Percentiles rank a stretch among this genome's conserved stretches.
Evolutionary conservation across 106 monocot genomes (phyloP).

Genomic region (Phalaenopsis aphrodite): DNA sequence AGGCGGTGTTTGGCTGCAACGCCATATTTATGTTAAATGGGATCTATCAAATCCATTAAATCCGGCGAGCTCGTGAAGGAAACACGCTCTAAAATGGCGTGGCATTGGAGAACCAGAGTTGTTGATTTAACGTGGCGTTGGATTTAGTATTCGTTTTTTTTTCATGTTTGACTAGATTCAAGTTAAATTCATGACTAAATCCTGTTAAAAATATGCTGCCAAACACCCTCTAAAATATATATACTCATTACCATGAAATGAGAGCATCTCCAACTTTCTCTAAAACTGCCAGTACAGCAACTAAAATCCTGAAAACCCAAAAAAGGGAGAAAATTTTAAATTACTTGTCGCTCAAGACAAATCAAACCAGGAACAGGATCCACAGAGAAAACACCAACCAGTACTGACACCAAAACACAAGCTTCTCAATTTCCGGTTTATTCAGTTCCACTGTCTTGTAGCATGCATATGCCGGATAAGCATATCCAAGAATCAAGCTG

Average conservation of each 20-base stretch:
- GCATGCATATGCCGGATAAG: slow-evolving; percentile 82
- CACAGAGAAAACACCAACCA: slow-evolving; percentile 31
- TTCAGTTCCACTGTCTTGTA: slow-evolving; percentile 73
- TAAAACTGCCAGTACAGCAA: slow-evolving; percentile 39
- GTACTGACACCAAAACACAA: slow-evolving; percentile 83
- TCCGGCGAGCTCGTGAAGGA: too few species aligned
- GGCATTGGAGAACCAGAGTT: too few species aligned
- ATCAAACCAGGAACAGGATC: not conserved
- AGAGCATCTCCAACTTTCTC: slow-evolving; percentile 49
- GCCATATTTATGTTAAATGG: too few species aligned
- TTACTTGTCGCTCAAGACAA: not conserved
- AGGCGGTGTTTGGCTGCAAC: too few species aligned
- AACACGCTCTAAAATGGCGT: too few species aligned
- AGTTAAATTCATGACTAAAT: too few species aligned
- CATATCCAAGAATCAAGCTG: slow-evolving; percentile 77
- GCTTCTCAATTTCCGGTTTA: slow-evolving; percentile 63
- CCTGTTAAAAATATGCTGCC: too few species aligned
- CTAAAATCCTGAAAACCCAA: slow-evolving; percentile 39
- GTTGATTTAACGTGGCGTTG: too few species aligned
- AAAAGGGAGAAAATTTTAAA: not conserved
- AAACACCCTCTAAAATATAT: not conserved
- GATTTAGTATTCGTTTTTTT: too few species aligned
- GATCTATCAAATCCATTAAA: too few species aligned
- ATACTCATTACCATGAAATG: slow-evolving; percentile 43
- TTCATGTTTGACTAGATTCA: too few species aligned